These are phyloP conservation scores for Pezicula carpinea DNA, from an alignment of 2,329 filamentous ascomycete genomes.

Conservation along the genomic window DNA sequence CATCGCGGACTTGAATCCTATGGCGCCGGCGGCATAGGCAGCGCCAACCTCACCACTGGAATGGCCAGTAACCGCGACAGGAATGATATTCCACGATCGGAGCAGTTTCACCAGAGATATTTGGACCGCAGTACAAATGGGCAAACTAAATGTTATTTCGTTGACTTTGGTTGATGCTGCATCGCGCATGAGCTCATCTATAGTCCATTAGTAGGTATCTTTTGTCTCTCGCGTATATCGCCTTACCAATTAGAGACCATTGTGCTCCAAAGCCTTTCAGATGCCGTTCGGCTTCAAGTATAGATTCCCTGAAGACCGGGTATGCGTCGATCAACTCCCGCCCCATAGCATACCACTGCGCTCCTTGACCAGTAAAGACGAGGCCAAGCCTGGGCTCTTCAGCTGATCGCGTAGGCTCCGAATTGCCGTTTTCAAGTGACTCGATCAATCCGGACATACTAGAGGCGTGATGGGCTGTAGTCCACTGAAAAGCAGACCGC, in stretches of 20 bases:
- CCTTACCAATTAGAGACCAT: neutral
- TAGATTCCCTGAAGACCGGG: conserved; percentile 26
- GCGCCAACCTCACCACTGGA: conserved; percentile 42
- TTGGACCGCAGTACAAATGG: conserved; percentile 41
- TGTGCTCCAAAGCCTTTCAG: neutral
- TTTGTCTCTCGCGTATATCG: neutral
- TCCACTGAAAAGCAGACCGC: conserved; percentile 4
- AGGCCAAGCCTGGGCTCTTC: conserved; percentile 1
- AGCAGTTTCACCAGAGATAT: conserved; percentile 38
- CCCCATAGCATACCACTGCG: conserved; percentile 7
- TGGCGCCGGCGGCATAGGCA: conserved; percentile 33
- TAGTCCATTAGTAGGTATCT: neutral
- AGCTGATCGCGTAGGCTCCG: neutral
- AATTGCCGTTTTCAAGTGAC: conserved; percentile 31
- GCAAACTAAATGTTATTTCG: conserved; percentile 21
- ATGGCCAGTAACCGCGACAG: conserved; percentile 35
- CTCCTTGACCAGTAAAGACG: conserved; percentile 10
- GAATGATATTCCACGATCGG: conserved; percentile 33
- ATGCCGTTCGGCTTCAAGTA: neutral
- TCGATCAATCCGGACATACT: conserved; percentile 12
- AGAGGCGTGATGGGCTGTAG: neutral
- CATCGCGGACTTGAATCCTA: conserved; percentile 28
- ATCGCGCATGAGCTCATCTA: conserved; percentile 12
- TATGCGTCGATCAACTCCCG: conserved; percentile 16
- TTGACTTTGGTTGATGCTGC: conserved; percentile 23